phyloP scores from a whole-genome alignment of 768 basidiomycete genomes.

The Naganishia antarctica region DNA sequence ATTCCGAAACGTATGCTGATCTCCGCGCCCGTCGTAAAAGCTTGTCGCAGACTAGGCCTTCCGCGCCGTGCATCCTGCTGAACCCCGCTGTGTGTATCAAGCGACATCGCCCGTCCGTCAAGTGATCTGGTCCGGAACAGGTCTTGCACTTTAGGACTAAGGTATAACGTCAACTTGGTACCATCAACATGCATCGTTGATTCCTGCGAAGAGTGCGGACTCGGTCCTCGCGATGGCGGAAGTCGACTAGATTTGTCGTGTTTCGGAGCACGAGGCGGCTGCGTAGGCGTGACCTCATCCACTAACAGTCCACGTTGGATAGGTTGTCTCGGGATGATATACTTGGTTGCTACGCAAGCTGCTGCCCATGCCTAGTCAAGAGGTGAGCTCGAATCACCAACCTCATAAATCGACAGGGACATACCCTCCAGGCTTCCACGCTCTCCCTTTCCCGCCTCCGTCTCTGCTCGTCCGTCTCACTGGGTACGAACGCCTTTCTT shows the following conservation, averaged over 20 bases:
- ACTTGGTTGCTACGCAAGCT: constrained; percentile 21
- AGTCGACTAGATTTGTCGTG: background rate
- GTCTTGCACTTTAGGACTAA: background rate
- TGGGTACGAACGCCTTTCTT: background rate
- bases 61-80: background rate
- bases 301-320: background rate
- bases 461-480: constrained; percentile 24
- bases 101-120: background rate
- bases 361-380: constrained; percentile 21
- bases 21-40: background rate
- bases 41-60: background rate
- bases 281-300: background rate
- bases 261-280: background rate
- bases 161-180: background rate
- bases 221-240: background rate
- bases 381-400: background rate
- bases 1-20: background rate
- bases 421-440: constrained; percentile 23
- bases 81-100: background rate
- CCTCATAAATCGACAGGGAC: background rate
- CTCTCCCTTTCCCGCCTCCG: constrained; percentile 21
- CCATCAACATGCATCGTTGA: background rate
- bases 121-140: background rate
- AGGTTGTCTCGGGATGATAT: constrained; percentile 1
- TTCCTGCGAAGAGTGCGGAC: background rate